Percentiles rank a stretch among this genome's conserved stretches.
Evolutionary conservation across 305 asterid genomes (phyloP).

Genomic region (Rubia peregrina): DNA sequence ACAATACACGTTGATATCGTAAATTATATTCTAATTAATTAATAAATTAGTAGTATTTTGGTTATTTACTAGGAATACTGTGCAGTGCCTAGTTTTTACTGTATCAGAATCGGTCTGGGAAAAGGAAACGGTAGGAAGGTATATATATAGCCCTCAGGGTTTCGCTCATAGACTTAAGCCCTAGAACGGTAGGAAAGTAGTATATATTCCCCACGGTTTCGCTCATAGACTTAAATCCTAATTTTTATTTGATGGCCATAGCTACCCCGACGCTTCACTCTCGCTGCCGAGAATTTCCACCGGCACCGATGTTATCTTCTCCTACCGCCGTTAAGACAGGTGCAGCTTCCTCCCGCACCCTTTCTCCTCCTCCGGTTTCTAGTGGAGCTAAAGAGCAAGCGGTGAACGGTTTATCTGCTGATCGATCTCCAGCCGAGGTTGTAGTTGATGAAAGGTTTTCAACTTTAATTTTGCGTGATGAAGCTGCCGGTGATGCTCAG

Average conservation of each 20-base stretch:
- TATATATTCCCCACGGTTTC: not conserved
- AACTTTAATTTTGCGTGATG: slow-evolving; percentile 21
- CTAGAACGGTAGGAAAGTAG: no score
- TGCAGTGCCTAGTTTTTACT: no score
- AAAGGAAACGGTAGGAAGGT: no score
- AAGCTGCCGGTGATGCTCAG: slow-evolving; percentile 31
- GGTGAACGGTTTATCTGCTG: slow-evolving; percentile 20
- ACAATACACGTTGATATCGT: no score
- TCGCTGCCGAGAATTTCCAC: slow-evolving; percentile 27
- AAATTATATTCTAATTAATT: no score
- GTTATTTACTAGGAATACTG: no score
- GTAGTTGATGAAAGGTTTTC: slow-evolving; percentile 8
- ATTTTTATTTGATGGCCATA: slow-evolving; percentile 44
- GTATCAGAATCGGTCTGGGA: no score
- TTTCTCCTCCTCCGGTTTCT: slow-evolving; percentile 21
- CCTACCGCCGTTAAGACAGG: not conserved
- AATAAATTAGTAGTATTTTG: no score
- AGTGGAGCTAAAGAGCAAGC: slow-evolving; percentile 29
- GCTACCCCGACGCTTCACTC: slow-evolving; percentile 35
- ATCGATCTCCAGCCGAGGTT: slow-evolving; percentile 30
- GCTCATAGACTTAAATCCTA: slow-evolving; percentile 10
- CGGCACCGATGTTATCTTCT: not conserved
- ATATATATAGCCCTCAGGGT: no score
- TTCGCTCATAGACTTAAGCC: no score
- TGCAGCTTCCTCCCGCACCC: not conserved